Evolutionary conservation across 345 rosid species (phyloP).

Genomic region (Rubroshorea leprosula): DNA sequence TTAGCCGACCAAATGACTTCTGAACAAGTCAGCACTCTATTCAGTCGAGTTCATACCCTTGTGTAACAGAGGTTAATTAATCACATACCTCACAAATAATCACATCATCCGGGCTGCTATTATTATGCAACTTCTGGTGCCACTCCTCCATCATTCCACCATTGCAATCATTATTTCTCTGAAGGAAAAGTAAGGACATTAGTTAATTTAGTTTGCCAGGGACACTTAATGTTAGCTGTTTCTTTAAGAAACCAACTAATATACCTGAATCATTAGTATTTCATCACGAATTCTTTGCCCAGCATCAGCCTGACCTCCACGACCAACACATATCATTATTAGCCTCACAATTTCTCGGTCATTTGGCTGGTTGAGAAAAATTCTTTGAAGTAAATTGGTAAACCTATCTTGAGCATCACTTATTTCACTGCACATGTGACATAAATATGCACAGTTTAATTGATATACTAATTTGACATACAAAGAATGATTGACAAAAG

Average conservation of each 20-base stretch:
- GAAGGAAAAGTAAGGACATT: conserved; percentile 1
- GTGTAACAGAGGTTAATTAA: not conserved
- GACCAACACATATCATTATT: conserved; percentile 37
- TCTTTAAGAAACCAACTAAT: conserved; percentile 1
- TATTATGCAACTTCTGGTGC: conserved; percentile 50
- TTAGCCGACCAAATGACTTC: conserved; percentile 12
- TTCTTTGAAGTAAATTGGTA: conserved; percentile 32
- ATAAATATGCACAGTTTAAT: no score
- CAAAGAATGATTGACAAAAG: not conserved
- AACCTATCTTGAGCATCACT: conserved; percentile 43
- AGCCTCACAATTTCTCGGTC: conserved; percentile 34
- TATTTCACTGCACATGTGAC: conserved; percentile 43
- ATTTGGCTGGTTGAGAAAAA: conserved; percentile 27
- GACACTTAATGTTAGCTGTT: conserved; percentile 1
- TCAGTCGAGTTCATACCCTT: not conserved
- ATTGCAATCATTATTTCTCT: conserved; percentile 43
- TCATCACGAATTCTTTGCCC: conserved; percentile 49
- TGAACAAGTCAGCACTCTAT: not conserved
- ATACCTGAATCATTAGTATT: conserved; percentile 37
- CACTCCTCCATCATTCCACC: conserved; percentile 46
- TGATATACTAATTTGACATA: not conserved
- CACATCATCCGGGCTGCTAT: conserved; percentile 43
- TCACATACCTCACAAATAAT: conserved; percentile 41
- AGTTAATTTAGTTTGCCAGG: not conserved
- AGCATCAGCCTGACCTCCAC: conserved; percentile 40